Percentiles rank a stretch among this genome's conserved stretches.
phyloP scores from a whole-genome alignment of 257 asterid genomes.

The Eucommia ulmoides region DNA sequence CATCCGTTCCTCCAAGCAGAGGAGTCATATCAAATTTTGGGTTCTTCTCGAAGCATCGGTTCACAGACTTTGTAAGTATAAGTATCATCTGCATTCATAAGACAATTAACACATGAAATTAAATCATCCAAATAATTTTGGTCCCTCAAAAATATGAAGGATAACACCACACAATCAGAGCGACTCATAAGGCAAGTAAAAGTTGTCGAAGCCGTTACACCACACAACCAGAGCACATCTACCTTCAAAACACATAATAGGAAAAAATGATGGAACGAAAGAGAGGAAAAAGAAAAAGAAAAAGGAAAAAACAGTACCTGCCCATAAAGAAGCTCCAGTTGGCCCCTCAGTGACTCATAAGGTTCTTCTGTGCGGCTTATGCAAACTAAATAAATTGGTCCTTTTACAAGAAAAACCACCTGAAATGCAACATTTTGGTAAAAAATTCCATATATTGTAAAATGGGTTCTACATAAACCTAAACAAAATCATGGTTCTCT shows the following conservation, averaged over 20 bases:
- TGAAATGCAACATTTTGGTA: conserved; percentile 31
- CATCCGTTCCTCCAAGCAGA: conserved; percentile 95
- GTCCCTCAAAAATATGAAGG: too few relatives aligned
- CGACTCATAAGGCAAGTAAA: too few relatives aligned
- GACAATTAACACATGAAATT: conserved; percentile 15
- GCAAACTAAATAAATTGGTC: conserved; percentile 96
- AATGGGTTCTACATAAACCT: too few relatives aligned
- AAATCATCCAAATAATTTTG: too few relatives aligned
- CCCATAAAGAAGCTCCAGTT: conserved; percentile 77
- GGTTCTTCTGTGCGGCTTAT: conserved; percentile 96
- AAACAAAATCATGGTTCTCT: too few relatives aligned
- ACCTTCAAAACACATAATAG: too few relatives aligned
- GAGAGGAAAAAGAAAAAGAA: too few relatives aligned
- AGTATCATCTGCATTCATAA: conserved; percentile 73
- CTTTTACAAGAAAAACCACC: conserved; percentile 93
- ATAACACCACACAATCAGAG: too few relatives aligned
- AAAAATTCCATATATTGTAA: too few relatives aligned
- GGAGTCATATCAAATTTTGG: conserved; percentile 96
- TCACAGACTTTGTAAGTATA: conserved; percentile 88
- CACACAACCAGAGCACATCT: too few relatives aligned
- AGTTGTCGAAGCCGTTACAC: too few relatives aligned
- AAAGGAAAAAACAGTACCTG: conserved; percentile 39
- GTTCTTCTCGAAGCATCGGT: conserved; percentile 93
- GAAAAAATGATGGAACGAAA: too few relatives aligned
- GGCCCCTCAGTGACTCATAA: conserved; percentile 80